Percentiles rank a stretch among this genome's conserved stretches.
phyloP scores from a whole-genome alignment of 352 stramenopile genomes.

The Phytophthora sojae region DNA sequence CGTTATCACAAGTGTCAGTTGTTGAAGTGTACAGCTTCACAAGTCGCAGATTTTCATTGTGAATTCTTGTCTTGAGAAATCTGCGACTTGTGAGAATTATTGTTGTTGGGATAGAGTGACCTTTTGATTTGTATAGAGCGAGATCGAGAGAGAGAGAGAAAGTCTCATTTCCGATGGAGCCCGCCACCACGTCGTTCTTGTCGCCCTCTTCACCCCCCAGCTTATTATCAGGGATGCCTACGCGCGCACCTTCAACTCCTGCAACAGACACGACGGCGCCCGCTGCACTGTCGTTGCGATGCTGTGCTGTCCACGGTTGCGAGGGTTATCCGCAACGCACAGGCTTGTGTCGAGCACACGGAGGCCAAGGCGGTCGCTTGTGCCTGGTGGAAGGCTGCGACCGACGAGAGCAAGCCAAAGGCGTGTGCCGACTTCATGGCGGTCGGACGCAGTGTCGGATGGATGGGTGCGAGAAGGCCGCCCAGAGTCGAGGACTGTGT shows the following conservation, averaged over 20 bases:
- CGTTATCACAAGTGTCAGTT: too few relatives aligned
- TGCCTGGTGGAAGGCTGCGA: slow-evolving; percentile 23
- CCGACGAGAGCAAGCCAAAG: slow-evolving; percentile 21
- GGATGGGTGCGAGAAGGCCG: slow-evolving; percentile 53
- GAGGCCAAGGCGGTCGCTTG: slow-evolving; percentile 18
- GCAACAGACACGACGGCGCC: background rate
- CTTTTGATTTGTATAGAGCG: slow-evolving; percentile 6
- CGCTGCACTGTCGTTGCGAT: background rate
- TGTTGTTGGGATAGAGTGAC: background rate
- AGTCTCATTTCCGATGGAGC: background rate
- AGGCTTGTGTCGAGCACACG: slow-evolving; percentile 23
- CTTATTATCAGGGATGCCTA: background rate
- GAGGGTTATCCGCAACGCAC: slow-evolving; percentile 22
- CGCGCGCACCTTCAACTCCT: background rate
- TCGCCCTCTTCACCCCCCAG: background rate
- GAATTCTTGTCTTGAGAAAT: background rate
- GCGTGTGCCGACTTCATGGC: slow-evolving; percentile 24
- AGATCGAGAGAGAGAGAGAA: slow-evolving; percentile 7
- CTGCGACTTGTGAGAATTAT: background rate
- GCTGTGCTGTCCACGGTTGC: slow-evolving; percentile 19
- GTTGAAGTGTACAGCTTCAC: too few relatives aligned
- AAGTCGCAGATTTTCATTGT: too few relatives aligned
- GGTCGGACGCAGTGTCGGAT: slow-evolving; percentile 39
- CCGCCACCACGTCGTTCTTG: background rate
- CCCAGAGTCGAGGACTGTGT: slow-evolving; percentile 59